Conservation (phyloP, 106 monocot genomes). For the Gastrodia elata region DNA sequence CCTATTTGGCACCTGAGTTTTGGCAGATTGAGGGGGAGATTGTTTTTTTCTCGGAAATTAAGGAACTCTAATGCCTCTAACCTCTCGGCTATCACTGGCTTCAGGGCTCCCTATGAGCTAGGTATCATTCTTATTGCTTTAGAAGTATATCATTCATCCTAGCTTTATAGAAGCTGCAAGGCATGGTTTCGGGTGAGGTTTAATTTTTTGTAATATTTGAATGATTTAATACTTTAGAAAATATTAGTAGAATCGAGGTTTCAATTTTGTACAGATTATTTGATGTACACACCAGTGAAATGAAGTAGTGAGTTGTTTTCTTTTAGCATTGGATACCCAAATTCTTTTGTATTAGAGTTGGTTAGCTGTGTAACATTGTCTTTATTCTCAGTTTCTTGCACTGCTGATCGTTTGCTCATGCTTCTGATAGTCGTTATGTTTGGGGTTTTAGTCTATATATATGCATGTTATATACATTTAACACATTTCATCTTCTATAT, state of each 20-base stretch:
- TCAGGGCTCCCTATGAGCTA: not conserved
- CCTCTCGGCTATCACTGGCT: not conserved
- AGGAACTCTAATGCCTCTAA: not conserved
- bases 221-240: not conserved
- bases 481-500: no score
- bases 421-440: no score
- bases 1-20: not conserved
- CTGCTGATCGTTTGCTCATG: no score
- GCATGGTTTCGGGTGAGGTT: not conserved
- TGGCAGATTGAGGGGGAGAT: not conserved
- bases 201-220: not conserved
- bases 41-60: not conserved
- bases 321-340: not conserved
- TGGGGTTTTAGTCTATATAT: no score
- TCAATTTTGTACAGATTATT: conserved; percentile 1
- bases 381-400: no score
- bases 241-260: not conserved
- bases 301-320: not conserved
- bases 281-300: not conserved
- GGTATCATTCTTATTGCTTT: not conserved
- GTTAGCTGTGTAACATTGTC: no score
- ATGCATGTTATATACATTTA: no score
- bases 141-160: not conserved
- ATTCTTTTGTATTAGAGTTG: conserved; percentile 4
- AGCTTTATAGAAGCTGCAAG: not conserved